Evolutionary conservation across 495 filamentous ascomycete species (phyloP), one percentile per base, ranked within the genome.

Genomic region (Annulohypoxylon bovei): DNA sequence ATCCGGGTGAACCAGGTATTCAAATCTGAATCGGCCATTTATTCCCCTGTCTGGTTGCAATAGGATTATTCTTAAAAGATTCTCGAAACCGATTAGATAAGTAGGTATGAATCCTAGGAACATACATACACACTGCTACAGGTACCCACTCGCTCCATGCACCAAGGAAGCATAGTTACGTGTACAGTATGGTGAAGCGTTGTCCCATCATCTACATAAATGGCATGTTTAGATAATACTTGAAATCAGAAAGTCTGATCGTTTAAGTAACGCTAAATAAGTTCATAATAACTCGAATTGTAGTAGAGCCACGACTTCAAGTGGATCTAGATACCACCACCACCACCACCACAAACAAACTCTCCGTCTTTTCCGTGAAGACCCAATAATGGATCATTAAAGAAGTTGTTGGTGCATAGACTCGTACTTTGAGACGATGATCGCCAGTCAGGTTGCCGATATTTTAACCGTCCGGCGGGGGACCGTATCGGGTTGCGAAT

Each of bases 51-150:
- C 11, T 18, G 49, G 49, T 53, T 53, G 7, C 49, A 33, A 20
- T 4, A 28, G 27, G 28, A 53, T 16, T 5, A 6, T 53, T 53
- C 49, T 53, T 28, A 20, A 32, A 33, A 53, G 49, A 28, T 53
- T 53, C 49, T 53, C 49, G 49, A 53, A 53, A 30, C 49, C 49
- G 49, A 53, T 53, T 27, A 33, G 49, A 53, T 32, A 32, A 2
- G n/a, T 27, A 33, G 49, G 33, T 32, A 32, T n/a, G n/a, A 53
- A 53, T 53, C 49, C 25, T 49, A 47, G 4, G n/a, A n/a, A n/a
- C n/a, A n/a, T n/a, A n/a, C n/a, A n/a, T 25, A n/a, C 44, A 49
- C 22, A 49, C 44, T 53, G 28, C 49, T 30, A n/a, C 28, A 53
- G 46, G 46, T 53, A 8, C 16, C 49, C 49, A 53, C 49, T 20